phyloP scores from a whole-genome alignment of 176 grass and related monocot species.

The Pharus latifolius region DNA sequence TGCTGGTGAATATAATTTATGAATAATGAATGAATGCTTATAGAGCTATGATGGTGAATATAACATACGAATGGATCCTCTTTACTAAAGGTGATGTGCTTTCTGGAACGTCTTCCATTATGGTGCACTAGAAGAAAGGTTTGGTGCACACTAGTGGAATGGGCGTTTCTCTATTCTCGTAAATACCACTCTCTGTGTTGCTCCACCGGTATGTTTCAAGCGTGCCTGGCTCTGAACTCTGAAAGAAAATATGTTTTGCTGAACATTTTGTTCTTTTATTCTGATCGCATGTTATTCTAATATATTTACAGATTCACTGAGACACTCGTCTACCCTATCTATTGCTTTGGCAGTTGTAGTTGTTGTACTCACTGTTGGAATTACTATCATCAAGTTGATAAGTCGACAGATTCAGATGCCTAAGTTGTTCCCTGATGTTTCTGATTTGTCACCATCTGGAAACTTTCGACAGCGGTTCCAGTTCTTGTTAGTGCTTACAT shows the following conservation, averaged over 20 bases:
- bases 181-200: constrained; percentile 40
- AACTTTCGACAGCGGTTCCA: constrained; percentile 74
- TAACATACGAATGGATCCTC: background rate
- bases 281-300: background rate
- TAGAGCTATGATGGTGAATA: too few species aligned
- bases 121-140: constrained; percentile 88
- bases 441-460: constrained; percentile 61
- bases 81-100: constrained; percentile 62
- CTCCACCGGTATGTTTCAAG: constrained; percentile 69
- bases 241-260: too few species aligned
- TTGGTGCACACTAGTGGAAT: constrained; percentile 75
- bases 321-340: constrained; percentile 75
- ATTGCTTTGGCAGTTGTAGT: constrained; percentile 76
- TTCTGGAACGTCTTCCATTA: constrained; percentile 79
- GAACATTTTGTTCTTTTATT: background rate
- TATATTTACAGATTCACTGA: constrained; percentile 65
- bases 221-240: background rate
- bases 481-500: constrained; percentile 89
- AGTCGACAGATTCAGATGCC: constrained; percentile 61
- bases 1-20: too few species aligned
- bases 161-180: constrained; percentile 61
- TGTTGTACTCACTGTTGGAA: constrained; percentile 81
- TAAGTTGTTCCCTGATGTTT: constrained; percentile 51
- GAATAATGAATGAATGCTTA: too few species aligned
- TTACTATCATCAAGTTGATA: constrained; percentile 65